These are phyloP conservation scores for Populus pruinosa DNA, from an alignment of 345 rosid genomes.

Conservation along the genomic window DNA sequence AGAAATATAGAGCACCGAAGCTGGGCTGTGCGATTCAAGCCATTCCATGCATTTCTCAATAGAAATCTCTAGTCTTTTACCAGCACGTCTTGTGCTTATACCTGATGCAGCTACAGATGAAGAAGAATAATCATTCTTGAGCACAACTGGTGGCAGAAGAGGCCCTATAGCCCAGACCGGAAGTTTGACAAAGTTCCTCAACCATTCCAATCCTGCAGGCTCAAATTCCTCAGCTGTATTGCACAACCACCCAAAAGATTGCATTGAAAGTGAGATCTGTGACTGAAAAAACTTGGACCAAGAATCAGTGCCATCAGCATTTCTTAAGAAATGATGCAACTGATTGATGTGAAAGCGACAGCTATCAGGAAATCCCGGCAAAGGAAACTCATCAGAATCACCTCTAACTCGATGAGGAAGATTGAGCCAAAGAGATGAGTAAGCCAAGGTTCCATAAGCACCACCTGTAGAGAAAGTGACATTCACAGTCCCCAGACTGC, in stretches of 20 bases:
- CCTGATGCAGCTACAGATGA: not conserved
- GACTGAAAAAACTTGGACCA: constrained; percentile 45
- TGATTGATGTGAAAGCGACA: constrained; percentile 39
- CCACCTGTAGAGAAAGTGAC: constrained; percentile 35
- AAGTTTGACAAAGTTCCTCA: constrained; percentile 25
- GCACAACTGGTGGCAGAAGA: constrained; percentile 32
- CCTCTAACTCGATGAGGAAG: constrained; percentile 36
- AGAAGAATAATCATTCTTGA: not conserved
- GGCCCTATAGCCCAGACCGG: constrained; percentile 50
- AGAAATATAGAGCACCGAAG: constrained; percentile 42
- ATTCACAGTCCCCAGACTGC: constrained; percentile 23
- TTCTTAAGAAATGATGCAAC: constrained; percentile 25
- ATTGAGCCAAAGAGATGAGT: constrained; percentile 40
- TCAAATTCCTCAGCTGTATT: constrained; percentile 46
- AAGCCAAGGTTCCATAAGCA: constrained; percentile 41
- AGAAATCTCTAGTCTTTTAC: constrained; percentile 29
- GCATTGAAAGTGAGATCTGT: constrained; percentile 24
- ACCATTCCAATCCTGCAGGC: constrained; percentile 23
- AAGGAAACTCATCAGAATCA: constrained; percentile 29
- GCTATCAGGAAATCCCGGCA: constrained; percentile 44
- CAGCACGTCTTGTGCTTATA: constrained; percentile 10
- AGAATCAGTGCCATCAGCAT: constrained; percentile 37
- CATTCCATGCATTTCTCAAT: constrained; percentile 35
- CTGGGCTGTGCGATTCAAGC: constrained; percentile 27
- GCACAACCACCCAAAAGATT: constrained; percentile 37